Evolutionary conservation across 257 asterid genomes (phyloP).

Genomic region (Rehmannia glutinosa): DNA sequence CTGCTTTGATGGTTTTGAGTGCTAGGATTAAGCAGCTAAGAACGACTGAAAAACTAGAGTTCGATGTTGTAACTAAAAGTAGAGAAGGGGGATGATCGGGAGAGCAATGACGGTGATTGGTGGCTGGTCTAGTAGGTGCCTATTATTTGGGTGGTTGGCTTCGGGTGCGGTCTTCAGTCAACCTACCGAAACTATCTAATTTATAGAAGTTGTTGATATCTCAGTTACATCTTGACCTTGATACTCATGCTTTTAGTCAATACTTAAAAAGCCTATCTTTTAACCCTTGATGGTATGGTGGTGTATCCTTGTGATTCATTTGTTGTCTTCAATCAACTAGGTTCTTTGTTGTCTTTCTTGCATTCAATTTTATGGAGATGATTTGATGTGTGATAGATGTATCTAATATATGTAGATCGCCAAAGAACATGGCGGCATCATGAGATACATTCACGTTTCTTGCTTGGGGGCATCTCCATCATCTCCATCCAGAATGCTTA

Average conservation of each 20-base stretch:
- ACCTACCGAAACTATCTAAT: background rate
- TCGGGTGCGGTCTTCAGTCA: background rate
- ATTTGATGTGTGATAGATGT: constrained; percentile 5
- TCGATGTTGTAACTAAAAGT: background rate
- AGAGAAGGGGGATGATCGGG: background rate
- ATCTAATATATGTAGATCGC: constrained; percentile 57
- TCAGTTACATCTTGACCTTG: background rate
- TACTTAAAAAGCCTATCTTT: background rate
- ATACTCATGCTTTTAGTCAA: background rate
- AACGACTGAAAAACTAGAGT: background rate
- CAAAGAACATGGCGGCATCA: constrained; percentile 93
- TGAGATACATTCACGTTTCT: constrained; percentile 90
- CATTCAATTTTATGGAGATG: background rate
- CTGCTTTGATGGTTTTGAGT: background rate
- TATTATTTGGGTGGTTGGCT: background rate
- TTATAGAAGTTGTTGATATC: background rate
- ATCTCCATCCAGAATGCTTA: constrained; percentile 76
- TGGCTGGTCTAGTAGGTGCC: background rate
- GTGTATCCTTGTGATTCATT: background rate
- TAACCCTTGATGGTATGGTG: background rate
- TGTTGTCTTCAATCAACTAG: background rate
- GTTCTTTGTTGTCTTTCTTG: background rate
- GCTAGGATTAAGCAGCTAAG: background rate
- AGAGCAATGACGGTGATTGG: background rate
- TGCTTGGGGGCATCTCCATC: constrained; percentile 80